Percentiles rank a stretch among this genome's conserved stretches.
Conservation (phyloP, 2,329 filamentous ascomycete genomes). For the Tympanopsis confertula region DNA sequence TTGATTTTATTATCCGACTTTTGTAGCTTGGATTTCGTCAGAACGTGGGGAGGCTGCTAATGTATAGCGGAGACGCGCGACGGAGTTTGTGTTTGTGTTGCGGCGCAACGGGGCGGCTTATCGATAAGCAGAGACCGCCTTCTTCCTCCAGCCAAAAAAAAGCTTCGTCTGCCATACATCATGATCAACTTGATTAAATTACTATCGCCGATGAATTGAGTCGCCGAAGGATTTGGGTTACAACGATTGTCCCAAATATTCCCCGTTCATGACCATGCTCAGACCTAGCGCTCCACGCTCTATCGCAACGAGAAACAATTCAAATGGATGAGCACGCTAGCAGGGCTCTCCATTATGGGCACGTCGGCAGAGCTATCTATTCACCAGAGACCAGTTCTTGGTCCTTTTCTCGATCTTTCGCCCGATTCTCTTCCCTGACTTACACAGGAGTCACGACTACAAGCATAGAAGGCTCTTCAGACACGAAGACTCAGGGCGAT, state of each 20-base stretch:
- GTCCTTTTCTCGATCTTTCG: conserved; percentile 28
- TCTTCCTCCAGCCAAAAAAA: no score
- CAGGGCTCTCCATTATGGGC: conserved; percentile 42
- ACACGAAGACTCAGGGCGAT: conserved; percentile 17
- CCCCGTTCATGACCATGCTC: not conserved
- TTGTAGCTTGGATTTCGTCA: not conserved
- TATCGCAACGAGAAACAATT: conserved; percentile 20
- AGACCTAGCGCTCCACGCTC: not conserved
- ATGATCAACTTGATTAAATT: no score
- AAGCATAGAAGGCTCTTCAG: conserved; percentile 8
- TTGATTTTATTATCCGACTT: conserved; percentile 5
- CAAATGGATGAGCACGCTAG: conserved; percentile 42
- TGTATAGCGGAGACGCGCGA: no score
- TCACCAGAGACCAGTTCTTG: conserved; percentile 30
- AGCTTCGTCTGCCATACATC: no score
- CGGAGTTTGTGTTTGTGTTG: no score
- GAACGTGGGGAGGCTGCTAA: no score
- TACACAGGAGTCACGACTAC: not conserved
- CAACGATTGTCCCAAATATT: not conserved
- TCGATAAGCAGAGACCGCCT: no score
- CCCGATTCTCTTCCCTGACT: conserved; percentile 2
- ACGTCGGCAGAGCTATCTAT: conserved; percentile 39
- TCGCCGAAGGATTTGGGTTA: no score
- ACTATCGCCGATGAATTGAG: no score
- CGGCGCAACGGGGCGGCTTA: no score